These are phyloP conservation scores for Hawksworthiomyces lignivorus DNA, from an alignment of 2,329 filamentous ascomycete genomes.

Conservation along the genomic window DNA sequence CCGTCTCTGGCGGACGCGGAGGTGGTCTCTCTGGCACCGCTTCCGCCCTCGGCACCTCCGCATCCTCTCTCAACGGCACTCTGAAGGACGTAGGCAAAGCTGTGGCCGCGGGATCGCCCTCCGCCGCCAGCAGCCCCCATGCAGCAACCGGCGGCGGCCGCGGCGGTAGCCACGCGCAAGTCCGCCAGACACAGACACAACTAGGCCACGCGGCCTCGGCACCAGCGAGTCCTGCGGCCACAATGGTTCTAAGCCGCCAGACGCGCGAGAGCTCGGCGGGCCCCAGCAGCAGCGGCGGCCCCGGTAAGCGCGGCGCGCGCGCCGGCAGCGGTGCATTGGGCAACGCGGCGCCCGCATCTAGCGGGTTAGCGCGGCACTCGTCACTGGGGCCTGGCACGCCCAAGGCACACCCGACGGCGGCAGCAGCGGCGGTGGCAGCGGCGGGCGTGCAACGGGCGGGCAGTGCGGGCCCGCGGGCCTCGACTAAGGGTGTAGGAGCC, in stretches of 20 bases:
- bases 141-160: constrained; percentile 22
- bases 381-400: constrained; percentile 57
- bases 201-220: constrained; percentile 46
- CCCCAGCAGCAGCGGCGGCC: constrained; percentile 32
- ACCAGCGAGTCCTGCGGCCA: constrained; percentile 52
- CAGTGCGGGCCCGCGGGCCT: constrained; percentile 51
- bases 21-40: too few relatives aligned
- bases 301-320: constrained; percentile 46
- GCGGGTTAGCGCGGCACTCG: constrained; percentile 53
- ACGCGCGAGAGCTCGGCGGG: constrained; percentile 52
- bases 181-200: constrained; percentile 42
- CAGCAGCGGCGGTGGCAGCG: too few relatives aligned
- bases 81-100: constrained; percentile 7
- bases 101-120: not conserved
- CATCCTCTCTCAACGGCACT: constrained; percentile 25
- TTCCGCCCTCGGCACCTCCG: not conserved
- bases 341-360: constrained; percentile 43
- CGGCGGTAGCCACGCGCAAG: constrained; percentile 33
- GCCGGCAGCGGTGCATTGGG: constrained; percentile 39
- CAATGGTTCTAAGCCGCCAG: constrained; percentile 50
- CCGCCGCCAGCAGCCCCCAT: too few relatives aligned
- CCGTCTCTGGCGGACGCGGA: too few relatives aligned
- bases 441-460: constrained; percentile 34
- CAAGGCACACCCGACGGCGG: constrained; percentile 34
- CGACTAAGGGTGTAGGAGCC: constrained; percentile 35